Conservation (phyloP, 2,329 filamentous ascomycete genomes). For the Alternaria sp. region DNA sequence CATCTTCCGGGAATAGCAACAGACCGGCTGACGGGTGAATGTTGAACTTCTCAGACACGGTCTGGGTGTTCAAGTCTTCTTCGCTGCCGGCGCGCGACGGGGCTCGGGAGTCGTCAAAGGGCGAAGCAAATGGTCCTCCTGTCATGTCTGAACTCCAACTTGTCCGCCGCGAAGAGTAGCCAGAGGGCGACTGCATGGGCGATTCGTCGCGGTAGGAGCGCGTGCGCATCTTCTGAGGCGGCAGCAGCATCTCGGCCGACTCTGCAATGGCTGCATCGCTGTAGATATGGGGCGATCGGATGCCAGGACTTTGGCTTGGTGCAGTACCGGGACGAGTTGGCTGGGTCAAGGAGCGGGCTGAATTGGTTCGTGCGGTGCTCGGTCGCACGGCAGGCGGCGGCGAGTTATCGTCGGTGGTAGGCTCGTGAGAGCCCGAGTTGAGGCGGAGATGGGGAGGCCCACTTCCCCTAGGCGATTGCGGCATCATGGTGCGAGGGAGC, state of each 20-base stretch:
- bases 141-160: conserved; percentile 71
- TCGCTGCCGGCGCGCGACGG: conserved; percentile 70
- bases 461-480: conserved; percentile 43
- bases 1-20: conserved; percentile 73
- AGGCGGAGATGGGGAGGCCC: conserved; percentile 68
- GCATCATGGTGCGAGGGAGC: conserved; percentile 41
- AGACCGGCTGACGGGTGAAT: conserved; percentile 73
- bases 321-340: conserved; percentile 49
- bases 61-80: conserved; percentile 74
- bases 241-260: conserved; percentile 61
- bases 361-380: conserved; percentile 50
- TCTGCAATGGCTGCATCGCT: conserved; percentile 47
- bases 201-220: conserved; percentile 62
- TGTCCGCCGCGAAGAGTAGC: conserved; percentile 66
- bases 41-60: conserved; percentile 76
- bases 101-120: conserved; percentile 67
- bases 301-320: conserved; percentile 27
- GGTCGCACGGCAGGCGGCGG: conserved; percentile 42
- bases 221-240: conserved; percentile 58
- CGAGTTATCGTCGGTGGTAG: conserved; percentile 51
- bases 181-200: conserved; percentile 60
- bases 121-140: conserved; percentile 60
- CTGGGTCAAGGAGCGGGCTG: conserved; percentile 57
- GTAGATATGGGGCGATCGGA: conserved; percentile 48
- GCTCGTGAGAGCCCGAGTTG: conserved; percentile 67